phyloP scores from a whole-genome alignment of 2,329 filamentous ascomycete species.

The Penicillium hesseltinei region DNA sequence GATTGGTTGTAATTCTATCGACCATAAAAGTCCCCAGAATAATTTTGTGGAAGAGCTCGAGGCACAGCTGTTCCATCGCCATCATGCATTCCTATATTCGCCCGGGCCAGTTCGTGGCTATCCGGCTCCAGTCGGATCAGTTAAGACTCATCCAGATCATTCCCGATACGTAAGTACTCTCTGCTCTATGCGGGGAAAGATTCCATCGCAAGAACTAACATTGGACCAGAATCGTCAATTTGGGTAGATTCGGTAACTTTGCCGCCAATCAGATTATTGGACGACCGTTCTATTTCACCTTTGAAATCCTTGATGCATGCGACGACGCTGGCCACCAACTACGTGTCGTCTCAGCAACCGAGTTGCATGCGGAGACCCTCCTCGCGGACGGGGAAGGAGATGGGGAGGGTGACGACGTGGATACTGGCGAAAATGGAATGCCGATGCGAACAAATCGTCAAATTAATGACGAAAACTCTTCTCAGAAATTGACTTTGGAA shows the following conservation, averaged over 20 bases:
- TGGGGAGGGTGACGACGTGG: slow-evolving; percentile 36
- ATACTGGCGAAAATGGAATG: slow-evolving; percentile 39
- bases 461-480: slow-evolving; percentile 60
- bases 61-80: slow-evolving; percentile 3
- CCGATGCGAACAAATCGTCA: slow-evolving; percentile 62
- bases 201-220: slow-evolving; percentile 12
- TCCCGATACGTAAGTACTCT: slow-evolving; percentile 62
- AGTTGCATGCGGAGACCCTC: slow-evolving; percentile 76
- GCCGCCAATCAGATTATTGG: slow-evolving; percentile 84
- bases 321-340: slow-evolving; percentile 64
- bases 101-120: slow-evolving; percentile 37
- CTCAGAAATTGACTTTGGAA: slow-evolving; percentile 72
- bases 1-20: slow-evolving; percentile 13
- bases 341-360: slow-evolving; percentile 73
- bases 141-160: slow-evolving; percentile 58
- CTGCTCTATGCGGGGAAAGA: slow-evolving; percentile 6
- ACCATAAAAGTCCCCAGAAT: slow-evolving; percentile 15
- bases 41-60: slow-evolving; percentile 15
- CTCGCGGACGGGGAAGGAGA: slow-evolving; percentile 50
- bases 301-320: slow-evolving; percentile 74
- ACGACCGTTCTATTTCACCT: slow-evolving; percentile 89
- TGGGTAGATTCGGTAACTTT: slow-evolving; percentile 92
- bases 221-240: slow-evolving; percentile 67
- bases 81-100: slow-evolving; percentile 44
- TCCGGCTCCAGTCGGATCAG: slow-evolving; percentile 53